Evolutionary conservation across 2,329 filamentous ascomycete species (phyloP), one percentile per base, ranked within the genome.

Genomic region (Colletotrichum cordylinicola): DNA sequence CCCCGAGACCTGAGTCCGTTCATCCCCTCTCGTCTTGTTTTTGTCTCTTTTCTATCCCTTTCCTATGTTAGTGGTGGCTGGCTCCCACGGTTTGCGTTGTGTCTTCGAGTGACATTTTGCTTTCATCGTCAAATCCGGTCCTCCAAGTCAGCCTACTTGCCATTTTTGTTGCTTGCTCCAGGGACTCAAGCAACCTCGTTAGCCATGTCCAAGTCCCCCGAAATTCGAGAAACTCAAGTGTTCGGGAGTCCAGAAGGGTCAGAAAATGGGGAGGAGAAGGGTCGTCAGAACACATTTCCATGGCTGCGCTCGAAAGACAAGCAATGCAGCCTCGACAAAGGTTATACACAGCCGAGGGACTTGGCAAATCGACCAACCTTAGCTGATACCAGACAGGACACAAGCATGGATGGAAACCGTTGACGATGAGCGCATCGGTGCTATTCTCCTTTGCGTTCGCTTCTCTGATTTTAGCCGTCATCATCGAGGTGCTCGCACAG

Each of bases 401-500:
- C 6, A 72, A 67, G 5, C 73, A 75, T 12, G 77, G 79, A n/a
- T 88, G 86, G 86, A 87, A 83, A 35, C 86, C 86, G 1, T 18
- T 80, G 3, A 85, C 85, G 0, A 77, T 87, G 4, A 79, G 80
- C 61, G 79, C 80, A 0, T 81, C 85, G 0, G 83, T 89, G 0
- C 81, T 90, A 0, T 66, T 81, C 0, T 75, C 78, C 2, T 78
- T 90, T 0, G 82, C 86, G 0, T 16, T 83, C 0, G 67, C 84
- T 0, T 87, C 86, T 0, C 67, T 87, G 37, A 70, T 80, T 0
- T 76, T 92, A 0, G 87, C 89, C 1, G 80, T 81, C 0, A 72
- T 86, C 0, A 80, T 92, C 0, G 89, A 91, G 71, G 78, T 85
- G 0, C 78, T 92, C 0, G 84, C 88, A 0, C 80, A 83, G 2